Base-by-base conservation (phyloP, 208 protist species). In the Crithidia expoeki region DNA sequence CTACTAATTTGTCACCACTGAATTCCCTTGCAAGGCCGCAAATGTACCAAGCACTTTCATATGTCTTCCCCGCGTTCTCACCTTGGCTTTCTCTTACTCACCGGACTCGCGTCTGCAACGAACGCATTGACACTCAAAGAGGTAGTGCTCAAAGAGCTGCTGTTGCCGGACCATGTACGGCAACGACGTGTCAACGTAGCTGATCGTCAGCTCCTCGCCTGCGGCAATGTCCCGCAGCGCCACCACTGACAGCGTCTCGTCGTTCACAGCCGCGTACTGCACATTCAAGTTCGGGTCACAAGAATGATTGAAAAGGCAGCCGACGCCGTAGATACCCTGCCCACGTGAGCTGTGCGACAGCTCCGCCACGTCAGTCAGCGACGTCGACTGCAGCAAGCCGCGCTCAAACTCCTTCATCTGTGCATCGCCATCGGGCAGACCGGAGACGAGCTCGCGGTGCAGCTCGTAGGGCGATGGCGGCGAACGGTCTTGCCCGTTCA, bases 401-500 rank as follows among this genome's bases (percentile, higher is more conserved):
- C 30, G 27, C 46, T 89, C 79, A 56, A 85, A 90, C n/a, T 55
- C 59, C 12, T 66, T 27, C 33, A 89, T 72, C 7, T 44, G 30
- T 11, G 61, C 52, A 2, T 47, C 38, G 4, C 71, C 82, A 23
- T 50, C 68, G 0, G 76, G 66, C 40, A 84, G 46, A 23, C 40
- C 47, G 42, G 56, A 28, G 19, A 89, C 74, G 9, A 74, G 59
- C 12, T 83, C 66, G 42, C 71, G 70, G 34, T 86, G 60, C 21
- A 73, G 49, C 23, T 83, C 74, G 71, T 89, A 92, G 5, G 76
- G 72, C 0, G 81, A 90, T 17, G 78, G 81, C 16, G 85, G 85
- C 21, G 67, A 79, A 32, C 90, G 88, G 55, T 92, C 90, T 63
- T 95, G 88, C 27, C 85, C 85, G 72, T 92, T 95, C 17, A 95